phyloP scores from a whole-genome alignment of 768 basidiomycete genomes.

The Rhizopogon vesiculosus region DNA sequence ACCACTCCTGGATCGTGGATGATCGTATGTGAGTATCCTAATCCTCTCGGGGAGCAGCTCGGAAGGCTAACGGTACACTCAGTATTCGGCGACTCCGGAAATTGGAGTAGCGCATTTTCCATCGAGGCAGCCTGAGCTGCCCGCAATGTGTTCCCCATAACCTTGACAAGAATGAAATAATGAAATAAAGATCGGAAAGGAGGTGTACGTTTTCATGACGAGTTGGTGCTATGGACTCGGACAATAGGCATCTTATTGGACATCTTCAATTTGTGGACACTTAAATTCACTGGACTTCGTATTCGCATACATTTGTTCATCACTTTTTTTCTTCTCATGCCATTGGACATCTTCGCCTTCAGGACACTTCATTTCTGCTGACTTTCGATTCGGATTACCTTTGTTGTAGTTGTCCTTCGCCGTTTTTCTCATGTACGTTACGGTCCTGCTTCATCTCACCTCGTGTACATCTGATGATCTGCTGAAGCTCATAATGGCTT shows the following conservation, averaged over 20 bases:
- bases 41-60: neutral
- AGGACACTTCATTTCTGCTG: neutral
- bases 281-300: neutral
- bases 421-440: neutral
- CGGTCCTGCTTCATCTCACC: neutral
- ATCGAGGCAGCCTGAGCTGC: constrained; percentile 24
- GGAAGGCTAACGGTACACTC: neutral
- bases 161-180: neutral
- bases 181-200: neutral
- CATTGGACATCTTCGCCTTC: neutral
- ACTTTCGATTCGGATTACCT: neutral
- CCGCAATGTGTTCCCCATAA: neutral
- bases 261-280: neutral
- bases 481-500: neutral
- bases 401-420: neutral
- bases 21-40: constrained; percentile 37
- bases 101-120: constrained; percentile 40
- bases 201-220: neutral
- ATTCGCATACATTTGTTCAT: neutral
- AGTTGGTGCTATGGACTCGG: neutral
- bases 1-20: constrained; percentile 36
- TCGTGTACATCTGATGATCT: neutral
- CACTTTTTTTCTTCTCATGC: neutral
- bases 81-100: constrained; percentile 56
- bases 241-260: neutral